Conservation (phyloP, 1,284 basidiomycete genomes). For the Golubevia sp. region DNA sequence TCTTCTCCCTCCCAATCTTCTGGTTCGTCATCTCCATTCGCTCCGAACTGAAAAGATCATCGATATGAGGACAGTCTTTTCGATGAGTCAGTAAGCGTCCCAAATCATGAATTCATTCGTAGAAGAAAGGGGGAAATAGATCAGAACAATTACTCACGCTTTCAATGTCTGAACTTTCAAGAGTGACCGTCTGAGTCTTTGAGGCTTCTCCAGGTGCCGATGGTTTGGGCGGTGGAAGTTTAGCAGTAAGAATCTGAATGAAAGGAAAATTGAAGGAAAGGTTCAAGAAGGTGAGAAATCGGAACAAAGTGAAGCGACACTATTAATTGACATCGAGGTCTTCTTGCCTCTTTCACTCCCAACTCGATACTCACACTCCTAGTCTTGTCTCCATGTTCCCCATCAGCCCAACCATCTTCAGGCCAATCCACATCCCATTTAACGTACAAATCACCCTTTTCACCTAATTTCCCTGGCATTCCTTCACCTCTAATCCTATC, state of each 20-base stretch:
- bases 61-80: too few species aligned
- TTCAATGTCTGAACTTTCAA: too few species aligned
- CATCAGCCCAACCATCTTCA: constrained; percentile 27
- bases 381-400: not conserved
- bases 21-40: constrained; percentile 25
- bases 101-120: too few species aligned
- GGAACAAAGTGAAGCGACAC: constrained; percentile 12
- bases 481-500: constrained; percentile 47
- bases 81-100: too few species aligned
- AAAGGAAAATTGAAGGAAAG: too few species aligned
- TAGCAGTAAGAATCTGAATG: too few species aligned
- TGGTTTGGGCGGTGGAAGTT: too few species aligned
- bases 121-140: constrained; percentile 17
- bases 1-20: constrained; percentile 27
- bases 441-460: constrained; percentile 45
- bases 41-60: constrained; percentile 22
- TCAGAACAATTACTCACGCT: constrained; percentile 10
- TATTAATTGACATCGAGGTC: too few species aligned
- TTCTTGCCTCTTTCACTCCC: too few species aligned
- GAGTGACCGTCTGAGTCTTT: too few species aligned
- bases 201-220: too few species aligned
- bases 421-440: constrained; percentile 52
- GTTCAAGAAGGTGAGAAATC: too few species aligned
- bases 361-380: constrained; percentile 1
- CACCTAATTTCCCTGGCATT: constrained; percentile 42